phyloP scores from a whole-genome alignment of 31 red algal genomes.

The Porphyra umbilicalis region DNA sequence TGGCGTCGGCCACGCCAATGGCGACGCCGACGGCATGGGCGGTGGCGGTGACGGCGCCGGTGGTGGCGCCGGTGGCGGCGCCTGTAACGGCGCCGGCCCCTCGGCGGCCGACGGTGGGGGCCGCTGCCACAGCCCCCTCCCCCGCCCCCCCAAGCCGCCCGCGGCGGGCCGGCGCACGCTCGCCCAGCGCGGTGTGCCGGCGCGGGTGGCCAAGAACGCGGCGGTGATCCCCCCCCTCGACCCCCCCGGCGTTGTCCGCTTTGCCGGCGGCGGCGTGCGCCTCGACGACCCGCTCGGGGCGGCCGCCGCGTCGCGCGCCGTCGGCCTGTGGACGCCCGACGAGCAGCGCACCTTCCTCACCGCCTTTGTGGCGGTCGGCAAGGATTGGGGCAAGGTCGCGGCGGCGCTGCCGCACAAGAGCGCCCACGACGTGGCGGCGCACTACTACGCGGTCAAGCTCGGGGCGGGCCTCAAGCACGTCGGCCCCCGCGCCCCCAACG shows the following conservation, averaged over 20 bases:
- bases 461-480: conserved; percentile 37
- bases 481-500: too few species aligned
- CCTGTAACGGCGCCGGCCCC: too few species aligned
- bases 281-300: conserved; percentile 28
- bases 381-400: conserved; percentile 61
- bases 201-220: too few species aligned
- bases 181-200: too few species aligned
- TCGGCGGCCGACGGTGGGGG: too few species aligned
- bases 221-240: not conserved
- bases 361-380: conserved; percentile 35
- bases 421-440: conserved; percentile 27
- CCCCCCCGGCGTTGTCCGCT: not conserved
- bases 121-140: too few species aligned
- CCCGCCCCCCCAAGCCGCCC: too few species aligned
- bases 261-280: conserved; percentile 21
- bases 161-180: too few species aligned
- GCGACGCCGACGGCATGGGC: too few species aligned
- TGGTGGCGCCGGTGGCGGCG: too few species aligned
- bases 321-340: conserved; percentile 44
- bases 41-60: too few species aligned
- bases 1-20: too few species aligned
- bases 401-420: conserved; percentile 39
- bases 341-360: conserved; percentile 48
- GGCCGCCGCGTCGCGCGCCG: not conserved
- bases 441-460: conserved; percentile 57